Conservation (phyloP, 1,139 yeast genomes). For the Pichia sp. region DNA sequence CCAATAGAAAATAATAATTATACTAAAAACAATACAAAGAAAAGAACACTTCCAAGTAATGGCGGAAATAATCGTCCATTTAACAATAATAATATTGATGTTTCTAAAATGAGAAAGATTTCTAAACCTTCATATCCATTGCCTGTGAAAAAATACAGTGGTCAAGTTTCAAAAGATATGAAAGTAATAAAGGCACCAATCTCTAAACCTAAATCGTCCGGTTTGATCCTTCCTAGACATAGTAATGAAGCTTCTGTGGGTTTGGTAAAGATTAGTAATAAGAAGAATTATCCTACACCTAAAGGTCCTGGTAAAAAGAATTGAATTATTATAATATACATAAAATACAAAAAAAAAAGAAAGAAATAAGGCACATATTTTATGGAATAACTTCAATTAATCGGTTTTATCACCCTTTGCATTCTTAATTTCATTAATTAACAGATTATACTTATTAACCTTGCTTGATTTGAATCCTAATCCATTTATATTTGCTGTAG, state of each 20-base stretch:
- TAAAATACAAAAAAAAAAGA: background rate
- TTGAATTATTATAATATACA: background rate
- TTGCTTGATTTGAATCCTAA: constrained; percentile 3
- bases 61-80: background rate
- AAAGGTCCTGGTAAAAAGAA: background rate
- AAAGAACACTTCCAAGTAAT: background rate
- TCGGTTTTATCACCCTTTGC: constrained; percentile 28
- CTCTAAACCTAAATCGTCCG: constrained; percentile 7
- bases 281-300: constrained; percentile 5
- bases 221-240: constrained; percentile 6
- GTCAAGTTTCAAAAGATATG: constrained; percentile 5
- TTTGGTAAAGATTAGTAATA: constrained; percentile 22
- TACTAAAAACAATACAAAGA: background rate
- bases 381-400: constrained; percentile 7
- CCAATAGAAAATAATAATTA: background rate
- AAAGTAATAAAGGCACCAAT: background rate
- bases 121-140: constrained; percentile 1
- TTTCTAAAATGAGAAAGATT: constrained; percentile 3
- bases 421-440: constrained; percentile 18
- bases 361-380: background rate
- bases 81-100: background rate
- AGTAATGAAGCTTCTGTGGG: constrained; percentile 8
- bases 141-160: constrained; percentile 6
- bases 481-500: constrained; percentile 3
- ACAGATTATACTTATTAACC: constrained; percentile 18